These are phyloP conservation scores for Penium margaritaceum DNA, from an alignment of 139 green algal species.

Conservation along the genomic window DNA sequence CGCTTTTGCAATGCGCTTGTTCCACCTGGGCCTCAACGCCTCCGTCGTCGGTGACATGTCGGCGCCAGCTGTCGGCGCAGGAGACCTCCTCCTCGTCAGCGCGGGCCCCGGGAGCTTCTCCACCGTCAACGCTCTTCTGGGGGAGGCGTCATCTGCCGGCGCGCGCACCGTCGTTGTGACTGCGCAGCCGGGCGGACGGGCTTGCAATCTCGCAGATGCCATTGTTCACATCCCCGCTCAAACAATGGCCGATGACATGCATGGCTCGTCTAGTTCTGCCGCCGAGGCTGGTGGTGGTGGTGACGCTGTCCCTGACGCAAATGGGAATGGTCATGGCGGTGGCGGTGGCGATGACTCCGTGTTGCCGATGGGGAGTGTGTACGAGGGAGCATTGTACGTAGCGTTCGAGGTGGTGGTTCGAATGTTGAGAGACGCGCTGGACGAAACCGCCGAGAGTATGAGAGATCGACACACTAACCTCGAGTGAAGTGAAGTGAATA, in stretches of 20 bases:
- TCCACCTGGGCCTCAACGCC: conserved; percentile 23
- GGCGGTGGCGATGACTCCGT: no score
- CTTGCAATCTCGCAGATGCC: background rate
- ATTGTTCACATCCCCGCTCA: background rate
- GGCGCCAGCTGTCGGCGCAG: conserved; percentile 5
- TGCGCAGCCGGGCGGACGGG: background rate
- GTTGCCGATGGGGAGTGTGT: conserved; percentile 19
- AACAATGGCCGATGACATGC: conserved; percentile 17
- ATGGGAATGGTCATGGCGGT: no score
- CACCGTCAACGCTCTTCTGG: conserved; percentile 20
- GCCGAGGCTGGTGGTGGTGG: background rate
- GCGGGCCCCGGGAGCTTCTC: conserved; percentile 20
- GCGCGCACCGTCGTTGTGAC: conserved; percentile 9
- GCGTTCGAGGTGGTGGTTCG: background rate
- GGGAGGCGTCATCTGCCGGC: background rate
- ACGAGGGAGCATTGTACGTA: conserved; percentile 9
- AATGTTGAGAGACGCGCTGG: background rate
- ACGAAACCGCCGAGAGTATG: conserved; percentile 1
- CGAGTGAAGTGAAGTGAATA: no score
- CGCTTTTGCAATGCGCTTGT: conserved; percentile 27
- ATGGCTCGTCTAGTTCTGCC: background rate
- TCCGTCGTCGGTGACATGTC: conserved; percentile 30
- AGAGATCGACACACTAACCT: conserved; percentile 12
- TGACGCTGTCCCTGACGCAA: no score
- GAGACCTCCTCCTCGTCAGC: conserved; percentile 25